Evolutionary conservation across 108 stramenopile species (phyloP).

Genomic region (Aurantiochytrium sp.): DNA sequence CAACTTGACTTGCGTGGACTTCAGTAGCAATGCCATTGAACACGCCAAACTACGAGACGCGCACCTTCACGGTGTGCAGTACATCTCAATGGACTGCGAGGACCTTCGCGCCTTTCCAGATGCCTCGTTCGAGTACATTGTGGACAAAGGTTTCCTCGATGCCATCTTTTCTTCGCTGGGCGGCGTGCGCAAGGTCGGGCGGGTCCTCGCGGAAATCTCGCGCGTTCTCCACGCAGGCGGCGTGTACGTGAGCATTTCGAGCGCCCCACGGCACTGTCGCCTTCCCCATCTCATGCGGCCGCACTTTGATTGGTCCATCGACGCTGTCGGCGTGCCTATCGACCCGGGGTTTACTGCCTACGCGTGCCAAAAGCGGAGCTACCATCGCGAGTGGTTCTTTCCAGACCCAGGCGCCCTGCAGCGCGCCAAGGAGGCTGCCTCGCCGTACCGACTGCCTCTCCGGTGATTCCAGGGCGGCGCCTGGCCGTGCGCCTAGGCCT

Average conservation of each 20-base stretch:
- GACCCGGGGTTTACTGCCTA: constrained; percentile 6
- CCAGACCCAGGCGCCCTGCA: background rate
- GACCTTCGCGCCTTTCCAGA: background rate
- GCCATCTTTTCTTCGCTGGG: constrained; percentile 8
- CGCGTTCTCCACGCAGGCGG: background rate
- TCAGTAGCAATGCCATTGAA: background rate
- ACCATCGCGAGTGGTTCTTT: constrained; percentile 4
- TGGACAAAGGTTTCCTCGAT: background rate
- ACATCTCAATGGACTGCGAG: background rate
- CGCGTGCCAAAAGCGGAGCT: background rate
- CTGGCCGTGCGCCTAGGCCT: no score
- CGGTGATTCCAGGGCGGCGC: no score
- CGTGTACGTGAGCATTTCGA: background rate
- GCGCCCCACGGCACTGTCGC: background rate
- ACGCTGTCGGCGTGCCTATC: background rate
- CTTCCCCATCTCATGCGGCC: background rate
- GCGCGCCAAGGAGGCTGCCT: background rate
- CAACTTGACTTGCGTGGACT: background rate
- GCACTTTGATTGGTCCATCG: background rate
- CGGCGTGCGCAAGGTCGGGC: background rate
- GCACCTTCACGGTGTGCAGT: background rate
- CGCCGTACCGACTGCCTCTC: background rate
- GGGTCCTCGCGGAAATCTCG: background rate
- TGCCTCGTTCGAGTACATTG: background rate
- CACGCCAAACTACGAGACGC: background rate